Evolutionary conservation across 352 stramenopile genomes (phyloP).

Genomic region (Thraustochytrium sp.): DNA sequence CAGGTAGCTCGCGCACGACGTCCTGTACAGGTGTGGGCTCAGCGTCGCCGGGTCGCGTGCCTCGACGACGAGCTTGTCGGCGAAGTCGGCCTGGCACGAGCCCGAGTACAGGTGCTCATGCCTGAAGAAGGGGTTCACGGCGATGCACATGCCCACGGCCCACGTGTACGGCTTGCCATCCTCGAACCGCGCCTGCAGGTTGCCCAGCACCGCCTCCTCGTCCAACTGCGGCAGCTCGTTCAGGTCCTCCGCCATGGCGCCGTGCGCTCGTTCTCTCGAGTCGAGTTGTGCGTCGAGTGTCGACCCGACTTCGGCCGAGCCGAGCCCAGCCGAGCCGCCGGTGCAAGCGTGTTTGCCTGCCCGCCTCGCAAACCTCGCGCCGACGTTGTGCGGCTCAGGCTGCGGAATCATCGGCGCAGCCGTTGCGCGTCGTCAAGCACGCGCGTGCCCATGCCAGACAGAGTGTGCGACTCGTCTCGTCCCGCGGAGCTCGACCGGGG

Average conservation of each 20-base stretch:
- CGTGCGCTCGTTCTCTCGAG: too few species aligned
- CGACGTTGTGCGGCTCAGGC: too few species aligned
- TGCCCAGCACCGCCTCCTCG: conserved; percentile 42
- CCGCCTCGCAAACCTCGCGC: too few species aligned
- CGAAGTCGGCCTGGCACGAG: not conserved
- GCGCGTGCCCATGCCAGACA: too few species aligned
- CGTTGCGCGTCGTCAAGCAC: too few species aligned
- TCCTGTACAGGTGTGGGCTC: conserved; percentile 74
- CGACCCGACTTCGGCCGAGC: too few species aligned
- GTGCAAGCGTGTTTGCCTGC: too few species aligned
- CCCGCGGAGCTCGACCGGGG: too few species aligned
- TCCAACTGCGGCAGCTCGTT: conserved; percentile 35
- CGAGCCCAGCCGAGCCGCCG: too few species aligned
- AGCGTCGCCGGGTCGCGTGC: conserved; percentile 42
- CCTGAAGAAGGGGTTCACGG: conserved; percentile 60
- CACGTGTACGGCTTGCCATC: conserved; percentile 17
- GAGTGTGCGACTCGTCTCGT: too few species aligned
- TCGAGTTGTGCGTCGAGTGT: too few species aligned
- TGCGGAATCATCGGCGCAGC: too few species aligned
- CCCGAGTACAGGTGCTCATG: conserved; percentile 41
- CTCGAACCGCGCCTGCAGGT: conserved; percentile 64
- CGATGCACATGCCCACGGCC: conserved; percentile 59
- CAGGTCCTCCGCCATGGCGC: conserved; percentile 44
- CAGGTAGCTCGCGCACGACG: conserved; percentile 75
- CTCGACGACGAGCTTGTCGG: not conserved